phyloP scores from a whole-genome alignment of 2,329 filamentous ascomycete species.

The Zelopaecilomyces penicillatus region DNA sequence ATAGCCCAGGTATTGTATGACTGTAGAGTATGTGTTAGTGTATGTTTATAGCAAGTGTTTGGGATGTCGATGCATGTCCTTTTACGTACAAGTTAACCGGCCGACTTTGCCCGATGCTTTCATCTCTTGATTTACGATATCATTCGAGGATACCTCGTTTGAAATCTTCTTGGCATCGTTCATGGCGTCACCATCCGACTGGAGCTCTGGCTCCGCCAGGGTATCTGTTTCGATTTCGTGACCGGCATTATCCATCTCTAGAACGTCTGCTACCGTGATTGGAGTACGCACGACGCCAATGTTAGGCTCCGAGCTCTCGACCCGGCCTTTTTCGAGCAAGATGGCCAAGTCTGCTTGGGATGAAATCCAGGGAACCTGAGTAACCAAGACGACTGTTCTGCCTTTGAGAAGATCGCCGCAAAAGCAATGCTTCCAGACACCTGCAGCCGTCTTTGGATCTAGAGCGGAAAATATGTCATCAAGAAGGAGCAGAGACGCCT shows the following conservation, averaged over 20 bases:
- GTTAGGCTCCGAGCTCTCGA: constrained; percentile 34
- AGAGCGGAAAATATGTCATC: constrained; percentile 54
- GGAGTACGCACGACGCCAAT: constrained; percentile 37
- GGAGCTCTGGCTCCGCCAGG: constrained; percentile 19
- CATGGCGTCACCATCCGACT: constrained; percentile 19
- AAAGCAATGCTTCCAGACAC: constrained; percentile 50
- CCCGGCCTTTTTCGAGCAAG: constrained; percentile 36
- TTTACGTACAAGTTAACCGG: constrained; percentile 34
- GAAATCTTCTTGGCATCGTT: constrained; percentile 24
- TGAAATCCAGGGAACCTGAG: constrained; percentile 46
- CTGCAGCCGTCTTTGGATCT: constrained; percentile 48
- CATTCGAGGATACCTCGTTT: constrained; percentile 28
- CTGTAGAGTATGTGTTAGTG: background rate
- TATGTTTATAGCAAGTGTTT: constrained; percentile 1
- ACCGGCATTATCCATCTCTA: constrained; percentile 23
- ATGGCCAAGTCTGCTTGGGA: constrained; percentile 41
- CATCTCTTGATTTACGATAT: constrained; percentile 41
- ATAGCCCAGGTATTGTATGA: constrained; percentile 43
- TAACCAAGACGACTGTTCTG: constrained; percentile 49
- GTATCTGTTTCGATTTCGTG: constrained; percentile 16
- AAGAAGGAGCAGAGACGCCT: constrained; percentile 44
- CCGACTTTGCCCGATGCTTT: constrained; percentile 36
- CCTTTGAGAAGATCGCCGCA: constrained; percentile 45
- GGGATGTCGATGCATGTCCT: background rate
- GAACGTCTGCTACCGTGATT: constrained; percentile 33